Base-by-base conservation (phyloP, 805 yeast species). In the Starmerella floris region DNA sequence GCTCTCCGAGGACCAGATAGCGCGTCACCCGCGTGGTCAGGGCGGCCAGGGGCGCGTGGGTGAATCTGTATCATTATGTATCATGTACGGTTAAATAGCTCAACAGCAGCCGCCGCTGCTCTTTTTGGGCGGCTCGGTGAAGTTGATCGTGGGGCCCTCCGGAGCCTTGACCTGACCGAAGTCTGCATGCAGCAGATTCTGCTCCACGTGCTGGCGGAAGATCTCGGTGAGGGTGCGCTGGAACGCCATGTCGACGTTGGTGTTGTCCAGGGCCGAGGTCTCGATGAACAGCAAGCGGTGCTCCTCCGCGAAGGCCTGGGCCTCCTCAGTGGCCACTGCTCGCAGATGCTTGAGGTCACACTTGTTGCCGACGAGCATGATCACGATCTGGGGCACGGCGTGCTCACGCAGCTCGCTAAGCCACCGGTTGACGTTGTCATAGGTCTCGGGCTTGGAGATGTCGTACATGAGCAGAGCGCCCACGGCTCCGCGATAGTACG, bases 251-350 rank as follows among this genome's bases (percentile, higher is more conserved):
- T 91, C 97, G 45, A 91, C 98, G 62, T 91, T 91, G 58, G 88
- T 93, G 35, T 94, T 79, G 54, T 83, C 83, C 49, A 91, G 72
- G 23, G 97, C 98, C 48, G 93, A 79, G 15, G 97, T 93, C 68
- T 91, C 98, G 36, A 95, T 88, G 61, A 91, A 91, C 56, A 91
- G 68, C 55, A 91, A 70, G 61, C 76, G 83, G 67, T 91, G 87
- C 64, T 91, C 96, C 46, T 82, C 61, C 45, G 55, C 56, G 66
- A 87, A 87, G 58, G 79, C 82, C 64, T 79, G 81, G 46, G 97
- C 98, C 65, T 91, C 98, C 45, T 91, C 97, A 26, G 96, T 87
- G 46, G 97, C 95, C 19, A 91, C 95, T 0, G 95, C 95, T 58
- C 98, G 76, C 58, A 85, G 69, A 63, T 88, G 96, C 64, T 87